Evolutionary conservation across 352 stramenopile species (phyloP), one percentile per base, ranked within the genome.

Genomic region (Phytophthora sojae): DNA sequence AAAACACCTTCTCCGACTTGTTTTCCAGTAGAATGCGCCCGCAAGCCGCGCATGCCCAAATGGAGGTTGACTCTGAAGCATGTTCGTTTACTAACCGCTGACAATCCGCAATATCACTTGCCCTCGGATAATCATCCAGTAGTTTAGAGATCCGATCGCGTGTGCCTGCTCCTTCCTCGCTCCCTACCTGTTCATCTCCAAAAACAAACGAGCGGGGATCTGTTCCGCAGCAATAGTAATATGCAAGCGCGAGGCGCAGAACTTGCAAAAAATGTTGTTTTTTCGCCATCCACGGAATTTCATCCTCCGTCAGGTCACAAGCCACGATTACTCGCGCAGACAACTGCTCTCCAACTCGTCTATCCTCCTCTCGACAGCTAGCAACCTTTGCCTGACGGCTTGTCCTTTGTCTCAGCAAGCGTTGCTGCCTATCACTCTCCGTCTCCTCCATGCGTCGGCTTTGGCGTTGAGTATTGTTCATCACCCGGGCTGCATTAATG

Each of bases 151-250:
- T 17, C 17, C 30, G 19, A 23, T n/a, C 32, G 12, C 21, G 30
- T 5, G 15, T 37, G 2, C 12, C 7, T 12, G 1, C 30, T 21
- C 5, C 15, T 19, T 2, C 51, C 32, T 39, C 61, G 17, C 50
- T 61, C 11, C 29, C 14, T 1, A 75, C 17, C 21, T 55, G 68
- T 19, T 71, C 61, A 17, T 75, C 62, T 1, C 51, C 61, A 39
- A 64, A 64, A 7, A 67, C 68, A 47, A 71, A 71, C 0, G 56
- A 47, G 0, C 37, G 3, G 7, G 61, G 61, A 17, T 75, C 17
- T 0, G 35, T 45, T 4, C 37, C 61, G 37, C 61, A 71, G 21
- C 61, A 75, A 26, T 75, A 64, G 25, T 67, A 75, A 35, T 67
- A 75, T 4, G n/a, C 61, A n/a, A 76, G 47, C 0, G 61, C 62